Evolutionary conservation across 208 protist genomes (phyloP), one percentile per base, ranked within the genome.

Genomic region (Leishmania braziliensis): DNA sequence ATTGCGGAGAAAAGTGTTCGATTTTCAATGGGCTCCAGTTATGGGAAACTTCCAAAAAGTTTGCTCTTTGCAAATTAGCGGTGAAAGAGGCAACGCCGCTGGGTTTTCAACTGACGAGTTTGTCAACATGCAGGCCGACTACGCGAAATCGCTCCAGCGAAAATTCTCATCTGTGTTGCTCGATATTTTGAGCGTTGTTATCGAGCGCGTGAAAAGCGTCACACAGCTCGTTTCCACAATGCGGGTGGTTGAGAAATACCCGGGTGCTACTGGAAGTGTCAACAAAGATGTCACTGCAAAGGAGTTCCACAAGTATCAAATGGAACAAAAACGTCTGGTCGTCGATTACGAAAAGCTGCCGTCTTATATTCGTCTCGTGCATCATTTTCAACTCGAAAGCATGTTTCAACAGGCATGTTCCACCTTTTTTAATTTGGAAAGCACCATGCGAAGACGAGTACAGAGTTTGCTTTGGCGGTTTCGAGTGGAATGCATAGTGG

Each of bases 261-360:
- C 86, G 5, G 88, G 80, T 36, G 83, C 85, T 8, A 83, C 88
- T 36, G 91, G 93, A n/a, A 90, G 88, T 60, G 97, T 97, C 53
- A 97, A 94, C 56, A 97, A 96, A 89, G 92, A 97, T 69, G 90
- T 96, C 53, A 88, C 88, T 18, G 86, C 91, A 51, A 80, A 88
- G 36, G 88, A 97, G 65, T 83, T 95, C 56, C 88, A 82, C 51
- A 84, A 91, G 69, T 50, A 78, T 50, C 88, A 95, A 81, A 88
- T 90, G 70, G 82, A 89, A 46, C 87, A 95, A n/a, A 98, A 98
- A 66, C 85, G 89, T 0, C 88, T 93, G 26, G 86, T 96, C n/a
- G 91, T 96, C 2, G 90, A 96, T 63, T 94, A 97, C 78, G 85
- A 89, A 77, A 93, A 95, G 70, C 60, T 98, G 56, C 93, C 90